Percentiles rank a stretch among this genome's conserved stretches.
These are phyloP conservation scores for Shiraia sp. DNA, from an alignment of 2,329 filamentous ascomycete genomes.

Conservation along the genomic window DNA sequence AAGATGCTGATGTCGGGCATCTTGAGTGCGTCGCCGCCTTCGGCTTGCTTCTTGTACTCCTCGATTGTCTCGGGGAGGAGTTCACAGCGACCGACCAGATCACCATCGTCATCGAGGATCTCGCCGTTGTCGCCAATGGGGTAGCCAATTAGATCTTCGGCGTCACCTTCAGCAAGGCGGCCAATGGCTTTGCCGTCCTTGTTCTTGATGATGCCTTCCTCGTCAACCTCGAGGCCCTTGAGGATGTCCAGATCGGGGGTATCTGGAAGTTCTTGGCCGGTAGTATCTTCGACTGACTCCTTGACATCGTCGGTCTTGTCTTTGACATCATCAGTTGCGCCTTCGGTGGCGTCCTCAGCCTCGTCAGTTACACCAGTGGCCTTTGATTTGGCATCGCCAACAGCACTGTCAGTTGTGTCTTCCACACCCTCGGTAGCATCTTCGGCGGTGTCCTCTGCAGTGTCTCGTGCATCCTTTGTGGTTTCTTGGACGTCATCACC, in stretches of 20 bases:
- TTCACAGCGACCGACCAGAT: constrained; percentile 59
- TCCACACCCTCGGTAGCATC: constrained; percentile 36
- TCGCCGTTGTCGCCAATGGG: constrained; percentile 58
- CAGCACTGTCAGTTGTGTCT: constrained; percentile 25
- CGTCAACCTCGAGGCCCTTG: constrained; percentile 57
- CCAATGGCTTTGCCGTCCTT: constrained; percentile 54
- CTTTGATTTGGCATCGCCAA: constrained; percentile 28
- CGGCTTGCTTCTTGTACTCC: constrained; percentile 46
- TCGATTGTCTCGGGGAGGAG: constrained; percentile 52
- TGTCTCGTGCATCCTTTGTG: constrained; percentile 40
- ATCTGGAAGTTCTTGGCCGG: constrained; percentile 41
- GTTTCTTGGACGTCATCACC: constrained; percentile 38
- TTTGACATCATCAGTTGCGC: constrained; percentile 30
- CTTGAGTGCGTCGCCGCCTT: constrained; percentile 42
- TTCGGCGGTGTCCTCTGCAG: constrained; percentile 38
- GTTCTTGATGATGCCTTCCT: constrained; percentile 59
- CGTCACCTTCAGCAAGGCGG: constrained; percentile 56
- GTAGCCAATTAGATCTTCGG: constrained; percentile 57
- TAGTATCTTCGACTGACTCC: constrained; percentile 32
- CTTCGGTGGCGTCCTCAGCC: constrained; percentile 37
- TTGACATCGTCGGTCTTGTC: constrained; percentile 30
- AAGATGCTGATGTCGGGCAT: constrained; percentile 52
- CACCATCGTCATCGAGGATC: constrained; percentile 59
- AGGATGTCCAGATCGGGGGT: constrained; percentile 52
- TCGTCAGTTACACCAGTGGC: constrained; percentile 36